Evolutionary conservation across 75 land plant genomes (phyloP).

Genomic region (Cupressus sempervirens): DNA sequence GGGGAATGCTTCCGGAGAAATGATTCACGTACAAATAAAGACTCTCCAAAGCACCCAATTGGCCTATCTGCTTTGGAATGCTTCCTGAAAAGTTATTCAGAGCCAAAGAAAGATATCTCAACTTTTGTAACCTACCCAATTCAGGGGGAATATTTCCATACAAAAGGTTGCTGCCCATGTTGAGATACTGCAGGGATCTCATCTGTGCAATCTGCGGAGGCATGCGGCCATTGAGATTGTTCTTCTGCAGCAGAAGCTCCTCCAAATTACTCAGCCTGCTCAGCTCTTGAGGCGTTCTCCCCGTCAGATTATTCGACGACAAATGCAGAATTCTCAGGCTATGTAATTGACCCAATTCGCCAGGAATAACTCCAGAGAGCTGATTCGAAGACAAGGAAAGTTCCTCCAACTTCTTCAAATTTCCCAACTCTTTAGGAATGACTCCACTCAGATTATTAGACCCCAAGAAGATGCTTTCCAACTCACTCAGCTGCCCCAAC

Average conservation of each 20-base stretch:
- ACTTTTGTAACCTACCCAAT: slow-evolving; percentile 14
- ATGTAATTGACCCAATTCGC: neutral
- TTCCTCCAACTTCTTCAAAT: slow-evolving; percentile 4
- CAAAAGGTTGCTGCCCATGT: slow-evolving; percentile 14
- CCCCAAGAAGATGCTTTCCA: neutral
- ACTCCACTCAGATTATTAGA: slow-evolving; percentile 22
- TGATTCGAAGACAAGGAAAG: slow-evolving; percentile 14
- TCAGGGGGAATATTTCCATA: slow-evolving; percentile 22
- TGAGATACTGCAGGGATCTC: slow-evolving; percentile 7
- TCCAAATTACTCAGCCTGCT: slow-evolving; percentile 11
- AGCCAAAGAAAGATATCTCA: slow-evolving; percentile 12
- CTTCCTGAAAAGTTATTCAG: slow-evolving; percentile 20
- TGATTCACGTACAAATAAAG: slow-evolving; percentile 46
- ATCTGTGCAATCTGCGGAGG: slow-evolving; percentile 2
- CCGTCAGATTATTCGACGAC: slow-evolving; percentile 11
- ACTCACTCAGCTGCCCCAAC: neutral
- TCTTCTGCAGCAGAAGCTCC: slow-evolving; percentile 4
- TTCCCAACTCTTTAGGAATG: slow-evolving; percentile 16
- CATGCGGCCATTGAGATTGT: slow-evolving; percentile 8
- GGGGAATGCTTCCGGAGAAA: slow-evolving; percentile 63
- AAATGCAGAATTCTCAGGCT: neutral
- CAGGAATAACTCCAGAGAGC: slow-evolving; percentile 1
- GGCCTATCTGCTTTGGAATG: slow-evolving; percentile 18
- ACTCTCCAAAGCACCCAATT: slow-evolving; percentile 28
- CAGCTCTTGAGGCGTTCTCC: slow-evolving; percentile 5